phyloP scores from a whole-genome alignment of 805 yeast species.

The Starmerella apis region DNA sequence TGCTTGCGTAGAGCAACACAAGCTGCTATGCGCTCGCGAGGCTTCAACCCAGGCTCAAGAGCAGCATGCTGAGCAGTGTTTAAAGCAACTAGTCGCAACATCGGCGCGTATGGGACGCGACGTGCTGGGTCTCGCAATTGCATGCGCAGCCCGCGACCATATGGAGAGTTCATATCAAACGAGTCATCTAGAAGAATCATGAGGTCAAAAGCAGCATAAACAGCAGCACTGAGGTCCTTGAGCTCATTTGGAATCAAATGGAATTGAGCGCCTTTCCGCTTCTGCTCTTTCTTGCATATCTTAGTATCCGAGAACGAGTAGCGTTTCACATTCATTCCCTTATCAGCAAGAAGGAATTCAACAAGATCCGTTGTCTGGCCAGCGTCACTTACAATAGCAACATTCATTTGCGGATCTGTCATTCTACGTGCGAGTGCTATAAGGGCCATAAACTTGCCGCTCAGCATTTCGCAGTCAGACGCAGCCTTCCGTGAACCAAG shows the following conservation, averaged over 20 bases:
- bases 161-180: slow-evolving; percentile 37
- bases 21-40: slow-evolving; percentile 67
- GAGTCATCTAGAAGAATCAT: slow-evolving; percentile 55
- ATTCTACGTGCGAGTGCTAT: slow-evolving; percentile 52
- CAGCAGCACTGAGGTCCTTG: slow-evolving; percentile 27
- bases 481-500: slow-evolving; percentile 47
- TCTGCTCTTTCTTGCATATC: slow-evolving; percentile 17
- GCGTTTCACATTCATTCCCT: slow-evolving; percentile 52
- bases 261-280: slow-evolving; percentile 20
- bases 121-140: slow-evolving; percentile 28
- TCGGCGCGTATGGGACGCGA: slow-evolving; percentile 37
- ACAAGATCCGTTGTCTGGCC: slow-evolving; percentile 63
- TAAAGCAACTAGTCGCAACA: slow-evolving; percentile 61
- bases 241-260: slow-evolving; percentile 38
- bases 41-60: slow-evolving; percentile 34
- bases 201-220: slow-evolving; percentile 40
- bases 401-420: slow-evolving; percentile 37
- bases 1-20: slow-evolving; percentile 70
- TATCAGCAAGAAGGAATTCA: slow-evolving; percentile 71
- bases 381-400: slow-evolving; percentile 62
- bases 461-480: slow-evolving; percentile 53
- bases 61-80: slow-evolving; percentile 79
- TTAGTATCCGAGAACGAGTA: slow-evolving; percentile 42
- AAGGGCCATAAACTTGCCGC: slow-evolving; percentile 61
- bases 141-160: slow-evolving; percentile 28